Base-by-base conservation (phyloP, 2,329 filamentous ascomycete species). In the Colletotrichum lini region DNA sequence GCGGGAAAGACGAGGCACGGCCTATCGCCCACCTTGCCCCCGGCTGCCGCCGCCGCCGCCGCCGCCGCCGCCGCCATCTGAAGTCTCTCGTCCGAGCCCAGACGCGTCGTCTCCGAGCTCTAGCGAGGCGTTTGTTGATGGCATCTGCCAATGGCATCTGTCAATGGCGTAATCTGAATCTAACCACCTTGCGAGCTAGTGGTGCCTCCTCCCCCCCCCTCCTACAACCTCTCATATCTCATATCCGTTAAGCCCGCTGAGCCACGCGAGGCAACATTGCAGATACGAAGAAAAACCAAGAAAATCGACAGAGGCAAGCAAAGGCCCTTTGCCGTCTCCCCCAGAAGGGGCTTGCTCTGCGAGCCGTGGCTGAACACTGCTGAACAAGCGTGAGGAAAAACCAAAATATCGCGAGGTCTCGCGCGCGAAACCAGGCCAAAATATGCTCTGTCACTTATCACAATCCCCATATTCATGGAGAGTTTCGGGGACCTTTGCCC, bases 231-330 rank as follows among this genome's bases (percentile, higher is more conserved):
- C 49, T 45, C 47, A 42, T 35, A 52, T 52, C 47, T 52, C 59
- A 62, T 52, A 16, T 62, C 47, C 59, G 59, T 52, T 16, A 42
- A 30, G 50, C 15, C 57, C 52, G 68, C 57, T 47, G 64, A 38
- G 21, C 26, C 57, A 58, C 68, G 58, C 57, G 44, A 71, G 65
- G 16, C 26, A 54, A 18, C 26, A 49, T n/a, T 60, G 67, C 64
- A 62, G 64, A 62, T 71, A 62, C 65, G 53, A 57, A 66, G 52
- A 59, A 52, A 71, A 67, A 30, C 12, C n/a, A 71, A 58, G 9
- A 58, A 52, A 53, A 44, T 9, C 10, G 12, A 8, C 15, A 52
- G n/a, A 52, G 56, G 23, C 35, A 44, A 57, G 50, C 21, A 44
- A 50, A 50, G 18, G 23, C 35, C 12, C 18, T 35, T 47, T 35